phyloP scores from a whole-genome alignment of 768 basidiomycete genomes.

The Boletus rufocinnamomeus region DNA sequence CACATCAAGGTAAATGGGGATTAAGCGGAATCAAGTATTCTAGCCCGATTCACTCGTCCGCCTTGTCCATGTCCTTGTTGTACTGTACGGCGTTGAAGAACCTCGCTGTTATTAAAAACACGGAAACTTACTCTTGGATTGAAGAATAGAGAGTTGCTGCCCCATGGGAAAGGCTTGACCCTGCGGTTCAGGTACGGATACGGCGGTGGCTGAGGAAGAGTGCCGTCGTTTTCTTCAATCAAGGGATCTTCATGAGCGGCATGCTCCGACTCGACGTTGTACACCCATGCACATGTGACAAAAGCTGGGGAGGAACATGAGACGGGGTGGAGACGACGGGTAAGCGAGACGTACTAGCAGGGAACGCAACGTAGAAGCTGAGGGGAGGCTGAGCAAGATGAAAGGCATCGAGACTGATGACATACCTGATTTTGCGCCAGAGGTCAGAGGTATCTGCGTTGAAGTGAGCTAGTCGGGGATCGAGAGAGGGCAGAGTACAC shows the following conservation, averaged over 20 bases:
- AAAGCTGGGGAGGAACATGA: slow-evolving; percentile 21
- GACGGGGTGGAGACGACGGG: slow-evolving; percentile 2
- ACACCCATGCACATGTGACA: slow-evolving; percentile 44
- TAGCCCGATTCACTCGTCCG: slow-evolving; percentile 20
- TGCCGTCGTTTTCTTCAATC: slow-evolving; percentile 70
- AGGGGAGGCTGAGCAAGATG: slow-evolving; percentile 7
- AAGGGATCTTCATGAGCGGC: slow-evolving; percentile 69
- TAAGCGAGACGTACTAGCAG: slow-evolving; percentile 59
- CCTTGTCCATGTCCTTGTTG: slow-evolving; percentile 62
- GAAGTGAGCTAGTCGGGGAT: slow-evolving; percentile 12
- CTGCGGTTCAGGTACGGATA: slow-evolving; percentile 80
- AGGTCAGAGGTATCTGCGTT: slow-evolving; percentile 68
- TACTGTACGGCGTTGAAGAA: slow-evolving; percentile 39
- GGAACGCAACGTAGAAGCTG: slow-evolving; percentile 76
- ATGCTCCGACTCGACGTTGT: slow-evolving; percentile 62
- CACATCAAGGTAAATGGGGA: neutral
- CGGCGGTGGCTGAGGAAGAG: slow-evolving; percentile 66
- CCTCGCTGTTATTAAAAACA: neutral
- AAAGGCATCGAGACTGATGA: neutral
- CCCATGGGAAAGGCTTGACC: slow-evolving; percentile 84
- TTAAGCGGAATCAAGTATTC: neutral
- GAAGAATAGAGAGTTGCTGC: slow-evolving; percentile 79
- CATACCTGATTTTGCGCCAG: slow-evolving; percentile 87
- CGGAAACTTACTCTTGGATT: slow-evolving; percentile 61
- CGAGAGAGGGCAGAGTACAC: slow-evolving; percentile 19